Base-by-base conservation (phyloP, 257 asterid species). In the Fraxinus anomala region DNA sequence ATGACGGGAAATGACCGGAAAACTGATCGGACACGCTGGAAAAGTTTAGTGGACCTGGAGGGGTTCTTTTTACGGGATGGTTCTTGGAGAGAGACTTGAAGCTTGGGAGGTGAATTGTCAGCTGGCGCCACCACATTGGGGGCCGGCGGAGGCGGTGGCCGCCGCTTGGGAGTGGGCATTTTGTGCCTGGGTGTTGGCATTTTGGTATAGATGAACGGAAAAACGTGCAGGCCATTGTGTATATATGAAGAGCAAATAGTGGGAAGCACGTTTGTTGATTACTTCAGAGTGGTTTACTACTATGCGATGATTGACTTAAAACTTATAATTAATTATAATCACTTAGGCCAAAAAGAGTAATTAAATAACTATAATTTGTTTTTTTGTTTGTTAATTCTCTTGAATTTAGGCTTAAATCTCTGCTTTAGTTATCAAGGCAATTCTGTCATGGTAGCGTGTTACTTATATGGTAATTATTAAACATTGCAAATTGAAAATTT, bases 1-100 rank as follows among this genome's bases (percentile, higher is more conserved):
- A 92, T 90, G 76, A 92, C 95, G 0, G 98, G 98, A 30, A 94
- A 92, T 0, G 98, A 94, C 17, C 92, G 84, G 84, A 94, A 91
- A 8, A 90, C 89, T 8, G 97, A 92, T 80, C 78, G 87, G 44
- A 94, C 82, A 0, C 94, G 94, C 0, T 91, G 88, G 87, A 89
- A 86, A 0, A 94, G 79, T 28, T 89, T 89, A 59, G 83, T 77
- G 49, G 98, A 84, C 65, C 83, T 89, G 16, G 92, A 86, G 0
- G 89, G 88, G 56, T 65, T 76, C 19, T 88, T 94, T 70, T 85
- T 89, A 30, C 76, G 82, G 72, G 90, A 44, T 77, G 90, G 77
- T 74, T 83, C 89, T 24, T 85, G 90, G 47, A 87, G 88, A 73
- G 90, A 75, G 72, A 80, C 76, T 3, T 65, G 86, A 34, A 85